Percentiles rank a stretch among this genome's conserved stretches.
Evolutionary conservation across 306 rosid species (phyloP).

Genomic region (Glycine tomentella): DNA sequence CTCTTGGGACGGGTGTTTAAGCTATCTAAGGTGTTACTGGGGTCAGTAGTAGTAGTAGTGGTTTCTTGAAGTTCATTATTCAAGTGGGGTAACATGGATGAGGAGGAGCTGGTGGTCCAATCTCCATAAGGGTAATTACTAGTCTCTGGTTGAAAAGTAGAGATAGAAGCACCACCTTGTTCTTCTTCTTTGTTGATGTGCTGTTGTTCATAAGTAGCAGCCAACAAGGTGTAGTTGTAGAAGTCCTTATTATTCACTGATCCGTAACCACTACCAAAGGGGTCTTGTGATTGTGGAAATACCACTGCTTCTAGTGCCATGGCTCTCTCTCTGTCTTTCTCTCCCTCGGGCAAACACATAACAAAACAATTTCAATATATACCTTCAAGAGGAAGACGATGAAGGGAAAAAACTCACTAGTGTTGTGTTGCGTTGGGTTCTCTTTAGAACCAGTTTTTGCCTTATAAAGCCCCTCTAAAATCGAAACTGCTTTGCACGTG

Average conservation of each 20-base stretch:
- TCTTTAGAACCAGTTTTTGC: conserved; percentile 43
- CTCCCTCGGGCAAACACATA: conserved; percentile 43
- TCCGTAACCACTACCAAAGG: conserved; percentile 49
- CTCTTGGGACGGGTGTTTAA: conserved; percentile 64
- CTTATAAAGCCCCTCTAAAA: conserved; percentile 53
- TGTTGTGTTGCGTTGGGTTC: conserved; percentile 19
- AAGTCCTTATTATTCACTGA: conserved; percentile 55
- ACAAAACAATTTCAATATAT: conserved; percentile 13
- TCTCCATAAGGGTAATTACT: conserved; percentile 38
- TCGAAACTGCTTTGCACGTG: conserved; percentile 73
- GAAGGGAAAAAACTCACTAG: neutral
- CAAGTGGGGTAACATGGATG: conserved; percentile 52
- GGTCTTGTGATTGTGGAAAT: conserved; percentile 69
- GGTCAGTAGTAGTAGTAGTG: neutral
- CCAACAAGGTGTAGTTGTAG: conserved; percentile 60
- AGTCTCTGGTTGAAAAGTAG: conserved; percentile 60
- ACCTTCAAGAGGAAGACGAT: neutral
- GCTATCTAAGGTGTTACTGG: conserved; percentile 45
- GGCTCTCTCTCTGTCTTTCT: conserved; percentile 37
- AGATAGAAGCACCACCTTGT: conserved; percentile 35
- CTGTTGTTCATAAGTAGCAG: conserved; percentile 9
- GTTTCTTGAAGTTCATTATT: conserved; percentile 41
- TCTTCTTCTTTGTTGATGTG: conserved; percentile 40
- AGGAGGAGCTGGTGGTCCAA: conserved; percentile 44
- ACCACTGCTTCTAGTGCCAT: conserved; percentile 95